Conservation (phyloP, 768 basidiomycete species). For the Hirschioporus abietinus region DNA sequence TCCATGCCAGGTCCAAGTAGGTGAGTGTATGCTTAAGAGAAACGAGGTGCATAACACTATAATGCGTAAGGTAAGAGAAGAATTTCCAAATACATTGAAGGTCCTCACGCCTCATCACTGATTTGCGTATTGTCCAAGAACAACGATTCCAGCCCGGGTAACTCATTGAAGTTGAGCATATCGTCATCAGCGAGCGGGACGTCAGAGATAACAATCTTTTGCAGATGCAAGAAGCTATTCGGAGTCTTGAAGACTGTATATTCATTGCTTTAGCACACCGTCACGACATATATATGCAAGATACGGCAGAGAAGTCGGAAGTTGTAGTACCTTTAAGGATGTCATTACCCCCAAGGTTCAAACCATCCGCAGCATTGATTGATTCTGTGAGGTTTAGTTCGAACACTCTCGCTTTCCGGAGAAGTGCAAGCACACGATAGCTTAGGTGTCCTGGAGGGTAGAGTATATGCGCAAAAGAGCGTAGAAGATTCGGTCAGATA, state of each 20-base stretch:
- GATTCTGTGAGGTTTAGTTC: constrained; percentile 42
- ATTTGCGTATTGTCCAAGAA: constrained; percentile 49
- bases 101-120: constrained; percentile 54
- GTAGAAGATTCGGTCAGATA: too few relatives aligned
- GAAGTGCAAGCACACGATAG: constrained; percentile 34
- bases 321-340: constrained; percentile 37
- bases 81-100: background rate
- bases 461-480: too few relatives aligned
- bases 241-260: constrained; percentile 44
- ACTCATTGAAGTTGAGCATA: constrained; percentile 45
- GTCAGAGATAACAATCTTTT: constrained; percentile 45
- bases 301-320: background rate
- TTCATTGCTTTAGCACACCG: constrained; percentile 9
- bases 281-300: background rate
- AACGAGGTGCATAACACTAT: constrained; percentile 53
- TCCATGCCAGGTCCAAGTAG: constrained; percentile 46
- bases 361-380: constrained; percentile 40
- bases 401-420: constrained; percentile 42
- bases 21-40: constrained; percentile 49
- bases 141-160: constrained; percentile 44
- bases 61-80: constrained; percentile 7
- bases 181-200: constrained; percentile 42
- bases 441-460: constrained; percentile 40
- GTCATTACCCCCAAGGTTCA: constrained; percentile 42
- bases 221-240: constrained; percentile 45